Conservation (phyloP, 2,329 filamentous ascomycete genomes). For the Colletotrichum viniferum region DNA sequence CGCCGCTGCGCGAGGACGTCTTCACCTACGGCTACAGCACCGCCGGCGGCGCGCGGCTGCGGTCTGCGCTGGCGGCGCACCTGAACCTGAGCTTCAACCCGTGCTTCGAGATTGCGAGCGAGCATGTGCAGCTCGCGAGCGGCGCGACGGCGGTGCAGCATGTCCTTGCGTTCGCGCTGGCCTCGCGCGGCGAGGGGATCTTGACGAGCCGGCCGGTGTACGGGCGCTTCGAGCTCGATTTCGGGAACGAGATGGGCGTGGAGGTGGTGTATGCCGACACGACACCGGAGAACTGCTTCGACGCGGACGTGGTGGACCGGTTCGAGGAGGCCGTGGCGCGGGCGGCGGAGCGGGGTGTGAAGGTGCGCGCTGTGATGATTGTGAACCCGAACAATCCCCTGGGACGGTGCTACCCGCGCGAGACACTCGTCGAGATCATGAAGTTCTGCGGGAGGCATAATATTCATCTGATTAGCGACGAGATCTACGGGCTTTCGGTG, state of each 20-base stretch:
- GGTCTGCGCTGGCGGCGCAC: constrained; percentile 36
- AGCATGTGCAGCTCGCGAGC: constrained; percentile 37
- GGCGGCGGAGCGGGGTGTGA: constrained; percentile 37
- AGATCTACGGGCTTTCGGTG: constrained; percentile 60
- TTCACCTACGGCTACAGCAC: constrained; percentile 41
- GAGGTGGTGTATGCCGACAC: constrained; percentile 49
- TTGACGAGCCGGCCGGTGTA: constrained; percentile 46
- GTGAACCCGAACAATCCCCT: constrained; percentile 60
- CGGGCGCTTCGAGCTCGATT: constrained; percentile 54
- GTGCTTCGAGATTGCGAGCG: constrained; percentile 27
- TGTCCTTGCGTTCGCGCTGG: constrained; percentile 42
- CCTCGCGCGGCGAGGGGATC: constrained; percentile 42
- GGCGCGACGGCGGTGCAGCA: constrained; percentile 44
- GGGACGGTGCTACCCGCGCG: constrained; percentile 48
- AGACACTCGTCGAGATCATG: constrained; percentile 48
- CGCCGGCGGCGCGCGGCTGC: constrained; percentile 38
- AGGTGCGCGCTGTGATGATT: constrained; percentile 52
- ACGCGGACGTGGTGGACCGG: constrained; percentile 43
- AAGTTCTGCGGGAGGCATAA: constrained; percentile 51
- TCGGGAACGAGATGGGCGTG: constrained; percentile 41
- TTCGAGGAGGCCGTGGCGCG: constrained; percentile 48
- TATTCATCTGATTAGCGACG: constrained; percentile 61
- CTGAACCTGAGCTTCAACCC: constrained; percentile 43
- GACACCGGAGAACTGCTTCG: constrained; percentile 46
- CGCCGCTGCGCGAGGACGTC: constrained; percentile 20